Base-by-base conservation (phyloP, 345 rosid genomes). In the Rhodamnia argentea region DNA sequence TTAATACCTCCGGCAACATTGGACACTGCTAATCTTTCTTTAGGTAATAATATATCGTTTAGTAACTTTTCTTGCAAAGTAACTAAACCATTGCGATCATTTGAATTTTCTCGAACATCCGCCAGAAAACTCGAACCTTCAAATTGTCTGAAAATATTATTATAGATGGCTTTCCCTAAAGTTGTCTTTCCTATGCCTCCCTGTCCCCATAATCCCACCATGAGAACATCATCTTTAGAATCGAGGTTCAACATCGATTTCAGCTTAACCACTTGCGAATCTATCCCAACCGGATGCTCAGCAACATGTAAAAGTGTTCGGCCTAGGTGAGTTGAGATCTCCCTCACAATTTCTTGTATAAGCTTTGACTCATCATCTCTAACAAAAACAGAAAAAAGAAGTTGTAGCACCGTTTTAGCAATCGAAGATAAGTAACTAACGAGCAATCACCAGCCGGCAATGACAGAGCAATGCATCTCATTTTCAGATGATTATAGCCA, bases 1-100 rank as follows among this genome's bases (percentile, higher is more conserved):
- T 60, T 0, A 60, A 32, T 60, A 27, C 74, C 40, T 2, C 4
- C 20, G 7, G 13, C 37, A 0, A 60, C 40, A 14, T 1, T 60
- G 15, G 74, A 27, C 74, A 60, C 74, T 13, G 0, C 4, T 27
- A 60, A n/a, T 60, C 37, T n/a, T 60, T n/a, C 9, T 60, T 60
- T n/a, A 0, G 0, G 0, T 13, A 3, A 2, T 5, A 60, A 13
- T 60, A n/a, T n/a, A 15, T 60, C 70, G 0, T 0, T 12, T n/a
- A 60, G 15, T n/a, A 60, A n/a, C 6, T 10, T n/a, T 26, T 60
- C 70, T n/a, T 60, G 70, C 37, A 60, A 60, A n/a, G 32, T 3
- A n/a, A 60, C 74, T 5, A 60, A 60, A 26, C 1, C 74, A 18
- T 1, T 6, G 10, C 20, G 5, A n/a, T 6, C 0, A 6, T 0